Evolutionary conservation across 176 grass and related monocot genomes (phyloP).

Genomic region (Rhynchospora pubera): DNA sequence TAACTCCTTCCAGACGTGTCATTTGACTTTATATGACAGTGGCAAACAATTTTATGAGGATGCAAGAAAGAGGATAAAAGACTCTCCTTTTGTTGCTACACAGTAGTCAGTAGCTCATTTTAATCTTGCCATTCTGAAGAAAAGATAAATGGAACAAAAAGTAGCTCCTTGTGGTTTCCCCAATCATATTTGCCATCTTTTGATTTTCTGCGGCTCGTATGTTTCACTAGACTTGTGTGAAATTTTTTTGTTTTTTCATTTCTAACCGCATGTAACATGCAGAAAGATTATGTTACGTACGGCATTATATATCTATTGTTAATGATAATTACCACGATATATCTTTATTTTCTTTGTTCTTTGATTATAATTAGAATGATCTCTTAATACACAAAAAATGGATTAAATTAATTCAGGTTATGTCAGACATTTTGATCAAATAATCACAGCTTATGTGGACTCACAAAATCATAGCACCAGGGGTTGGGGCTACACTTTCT

Average conservation of each 20-base stretch:
- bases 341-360: no score
- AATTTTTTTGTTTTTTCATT: no score
- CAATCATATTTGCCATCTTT: neutral
- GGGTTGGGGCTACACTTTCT: no score
- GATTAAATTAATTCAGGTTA: no score
- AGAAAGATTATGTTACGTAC: no score
- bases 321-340: neutral
- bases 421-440: no score
- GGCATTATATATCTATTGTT: no score
- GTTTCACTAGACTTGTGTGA: neutral
- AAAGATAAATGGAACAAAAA: neutral
- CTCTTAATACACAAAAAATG: no score
- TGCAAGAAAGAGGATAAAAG: neutral
- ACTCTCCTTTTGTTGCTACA: neutral
- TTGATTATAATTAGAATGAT: no score
- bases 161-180: neutral
- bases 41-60: conserved; percentile 3
- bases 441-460: no score
- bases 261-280: no score
- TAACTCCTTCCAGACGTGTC: neutral
- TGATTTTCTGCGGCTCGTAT: neutral
- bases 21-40: neutral
- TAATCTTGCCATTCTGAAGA: neutral
- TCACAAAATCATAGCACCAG: no score
- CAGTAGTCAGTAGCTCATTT: neutral